These are phyloP conservation scores for Hericium rajendrae DNA, from an alignment of 768 basidiomycete genomes.

Conservation along the genomic window DNA sequence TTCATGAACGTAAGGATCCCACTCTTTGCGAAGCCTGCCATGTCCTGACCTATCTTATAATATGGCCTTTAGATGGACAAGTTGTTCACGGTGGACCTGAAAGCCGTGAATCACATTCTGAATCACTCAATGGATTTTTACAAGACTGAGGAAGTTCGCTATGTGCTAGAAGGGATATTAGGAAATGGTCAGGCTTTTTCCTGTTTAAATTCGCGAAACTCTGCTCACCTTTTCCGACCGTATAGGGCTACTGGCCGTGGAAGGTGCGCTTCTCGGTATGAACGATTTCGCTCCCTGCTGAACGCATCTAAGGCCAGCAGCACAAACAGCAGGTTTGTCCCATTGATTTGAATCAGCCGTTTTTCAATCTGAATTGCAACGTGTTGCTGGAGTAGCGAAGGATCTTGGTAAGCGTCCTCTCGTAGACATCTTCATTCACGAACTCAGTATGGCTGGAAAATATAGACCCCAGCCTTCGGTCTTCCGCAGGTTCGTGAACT, in stretches of 20 bases:
- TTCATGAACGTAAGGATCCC: not conserved
- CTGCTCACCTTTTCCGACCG: not conserved
- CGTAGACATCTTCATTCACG: not conserved
- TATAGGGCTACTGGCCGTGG: not conserved
- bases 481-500: not conserved
- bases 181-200: not conserved
- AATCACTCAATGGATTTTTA: not conserved
- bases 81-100: not conserved
- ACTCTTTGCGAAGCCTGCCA: not conserved
- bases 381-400: not conserved
- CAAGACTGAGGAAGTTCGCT: not conserved
- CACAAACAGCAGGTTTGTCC: not conserved
- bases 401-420: not conserved
- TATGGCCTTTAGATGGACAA: not conserved
- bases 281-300: not conserved
- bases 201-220: not conserved
- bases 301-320: not conserved
- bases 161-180: not conserved
- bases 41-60: not conserved
- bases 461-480: constrained; percentile 4
- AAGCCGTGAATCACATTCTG: not conserved
- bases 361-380: not conserved
- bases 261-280: not conserved
- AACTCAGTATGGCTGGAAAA: not conserved
- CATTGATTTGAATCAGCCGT: not conserved